Conservation (phyloP, 164 flowering plant species). For the Magnolia sinica region DNA sequence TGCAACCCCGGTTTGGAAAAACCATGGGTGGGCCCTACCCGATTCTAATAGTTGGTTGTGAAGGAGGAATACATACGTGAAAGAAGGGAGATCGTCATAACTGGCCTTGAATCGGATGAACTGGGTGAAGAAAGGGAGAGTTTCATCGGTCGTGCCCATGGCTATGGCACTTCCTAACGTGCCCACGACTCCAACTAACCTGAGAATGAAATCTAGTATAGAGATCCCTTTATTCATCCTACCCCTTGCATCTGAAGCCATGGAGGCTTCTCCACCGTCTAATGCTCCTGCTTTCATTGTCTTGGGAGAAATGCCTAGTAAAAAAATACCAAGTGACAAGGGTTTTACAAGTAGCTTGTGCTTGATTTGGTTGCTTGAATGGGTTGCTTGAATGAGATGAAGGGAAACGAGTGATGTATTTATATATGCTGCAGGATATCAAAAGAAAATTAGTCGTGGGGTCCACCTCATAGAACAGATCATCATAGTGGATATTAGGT, state of each 20-base stretch:
- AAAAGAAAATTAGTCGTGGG: too few relatives aligned
- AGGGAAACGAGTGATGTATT: neutral
- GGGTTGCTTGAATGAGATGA: neutral
- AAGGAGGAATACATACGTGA: constrained; percentile 42
- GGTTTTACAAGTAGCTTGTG: neutral
- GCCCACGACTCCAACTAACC: constrained; percentile 47
- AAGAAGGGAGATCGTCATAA: constrained; percentile 67
- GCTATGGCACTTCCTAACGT: constrained; percentile 55
- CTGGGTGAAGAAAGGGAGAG: constrained; percentile 87
- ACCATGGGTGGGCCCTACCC: too few relatives aligned
- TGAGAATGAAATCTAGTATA: constrained; percentile 63
- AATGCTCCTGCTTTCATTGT: neutral
- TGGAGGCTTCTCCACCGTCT: neutral
- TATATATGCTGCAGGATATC: too few relatives aligned
- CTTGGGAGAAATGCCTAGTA: too few relatives aligned
- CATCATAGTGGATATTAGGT: too few relatives aligned
- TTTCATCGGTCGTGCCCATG: constrained; percentile 79
- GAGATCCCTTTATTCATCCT: constrained; percentile 45
- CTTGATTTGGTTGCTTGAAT: neutral
- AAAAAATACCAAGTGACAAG: neutral
- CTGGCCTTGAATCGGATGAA: constrained; percentile 78
- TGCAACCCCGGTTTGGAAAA: too few relatives aligned
- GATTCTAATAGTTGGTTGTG: too few relatives aligned
- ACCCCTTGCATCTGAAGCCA: neutral
- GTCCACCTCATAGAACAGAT: too few relatives aligned